Evolutionary conservation across 1,284 basidiomycete genomes (phyloP).

Genomic region (Fomitopsis schrenkii): DNA sequence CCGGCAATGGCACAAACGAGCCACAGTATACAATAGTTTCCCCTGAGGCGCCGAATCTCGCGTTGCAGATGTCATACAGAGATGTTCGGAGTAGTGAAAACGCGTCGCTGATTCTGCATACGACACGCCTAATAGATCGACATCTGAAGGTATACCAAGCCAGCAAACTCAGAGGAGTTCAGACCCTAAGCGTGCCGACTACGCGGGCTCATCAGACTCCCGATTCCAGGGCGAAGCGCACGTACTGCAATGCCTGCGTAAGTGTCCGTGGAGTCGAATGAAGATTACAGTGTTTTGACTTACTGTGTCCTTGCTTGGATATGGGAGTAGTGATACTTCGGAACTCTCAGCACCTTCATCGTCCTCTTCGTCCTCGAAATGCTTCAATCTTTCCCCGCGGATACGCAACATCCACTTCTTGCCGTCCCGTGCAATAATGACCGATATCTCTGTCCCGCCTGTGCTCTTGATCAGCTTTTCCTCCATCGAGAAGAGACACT

Average conservation of each 20-base stretch:
- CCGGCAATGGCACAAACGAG: not conserved
- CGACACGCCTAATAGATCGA: too few species aligned
- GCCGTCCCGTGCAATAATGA: not conserved
- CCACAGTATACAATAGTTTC: not conserved
- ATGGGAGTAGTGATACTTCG: conserved; percentile 5
- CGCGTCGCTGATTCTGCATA: too few species aligned
- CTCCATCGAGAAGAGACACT: not conserved
- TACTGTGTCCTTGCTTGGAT: not conserved
- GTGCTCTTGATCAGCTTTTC: not conserved
- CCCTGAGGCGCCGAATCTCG: not conserved
- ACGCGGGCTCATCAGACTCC: too few species aligned
- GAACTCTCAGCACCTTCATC: conserved; percentile 10
- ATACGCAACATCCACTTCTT: not conserved
- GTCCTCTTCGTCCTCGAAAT: conserved; percentile 5
- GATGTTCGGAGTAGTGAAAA: too few species aligned
- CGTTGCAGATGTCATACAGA: too few species aligned
- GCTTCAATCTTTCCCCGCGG: conserved; percentile 2
- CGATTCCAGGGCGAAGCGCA: not conserved
- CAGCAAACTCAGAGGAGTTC: too few species aligned
- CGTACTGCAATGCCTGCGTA: not conserved
- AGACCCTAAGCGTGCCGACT: too few species aligned
- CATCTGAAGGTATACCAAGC: too few species aligned
- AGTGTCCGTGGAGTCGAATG: not conserved
- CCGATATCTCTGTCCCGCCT: not conserved
- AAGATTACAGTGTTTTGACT: not conserved